Evolutionary conservation across 306 rosid species (phyloP), one percentile per base, ranked within the genome.

Genomic region (Cercis canadensis): DNA sequence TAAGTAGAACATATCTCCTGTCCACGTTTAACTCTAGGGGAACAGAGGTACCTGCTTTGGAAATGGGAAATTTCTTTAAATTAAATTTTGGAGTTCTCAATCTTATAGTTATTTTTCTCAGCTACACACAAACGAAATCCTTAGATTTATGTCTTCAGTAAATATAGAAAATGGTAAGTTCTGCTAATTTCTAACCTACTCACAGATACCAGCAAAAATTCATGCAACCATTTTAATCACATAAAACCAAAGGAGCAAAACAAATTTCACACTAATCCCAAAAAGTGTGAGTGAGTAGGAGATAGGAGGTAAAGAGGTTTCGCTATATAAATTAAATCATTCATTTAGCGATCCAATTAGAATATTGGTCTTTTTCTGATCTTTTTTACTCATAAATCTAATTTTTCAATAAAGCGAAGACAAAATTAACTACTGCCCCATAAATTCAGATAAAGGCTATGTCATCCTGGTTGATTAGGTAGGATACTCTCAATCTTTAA

Each of bases 381-480:
- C 41, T 62, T 65, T 29, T 44, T 68, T 59, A 73, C 7, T 50
- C 54, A 29, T 8, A 56, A 60, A 60, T 62, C 45, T 62, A 69
- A 37, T 37, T 37, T 37, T 37, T 37, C 10, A 37, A 37, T 5
- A 37, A 37, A 5, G 10, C 43, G 6, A 37, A 19, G 82, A 77
- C 72, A 71, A 77, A 65, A 57, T 36, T 51, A 76, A 40, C 59
- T 43, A 59, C 54, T 74, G 53, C 70, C 63, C 76, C 83, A 61
- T 64, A 56, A 80, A 66, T 77, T 65, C 50, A 73, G 64, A 61
- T 63, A 60, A 54, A 51, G 75, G 74, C 77, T 46, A 69, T 67
- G 66, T 68, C 62, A 55, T 71, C 58, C 69, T 49, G 70, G 49
- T 82, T 74, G 76, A 79, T 90, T 82, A 64, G 84, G 90, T 77